These are phyloP conservation scores for Sechiopsis laciniata DNA, from an alignment of 306 rosid species.

Conservation along the genomic window DNA sequence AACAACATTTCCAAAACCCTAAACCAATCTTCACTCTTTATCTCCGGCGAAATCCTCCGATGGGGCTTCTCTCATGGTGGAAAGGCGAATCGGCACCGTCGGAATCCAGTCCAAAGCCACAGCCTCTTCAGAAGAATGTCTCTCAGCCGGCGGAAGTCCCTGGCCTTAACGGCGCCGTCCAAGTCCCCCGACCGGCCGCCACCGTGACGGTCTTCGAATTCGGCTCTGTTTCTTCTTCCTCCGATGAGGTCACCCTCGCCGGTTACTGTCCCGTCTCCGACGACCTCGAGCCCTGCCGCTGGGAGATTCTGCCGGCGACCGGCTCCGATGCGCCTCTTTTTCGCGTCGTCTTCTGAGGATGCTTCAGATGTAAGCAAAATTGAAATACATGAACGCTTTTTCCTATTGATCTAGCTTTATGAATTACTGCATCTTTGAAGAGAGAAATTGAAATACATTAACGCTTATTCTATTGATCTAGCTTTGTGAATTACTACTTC, in stretches of 20 bases:
- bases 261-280: slow-evolving; percentile 95
- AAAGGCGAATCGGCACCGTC: slow-evolving; percentile 36
- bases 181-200: slow-evolving; percentile 53
- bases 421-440: neutral
- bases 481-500: no score
- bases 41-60: slow-evolving; percentile 20
- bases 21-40: neutral
- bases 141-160: slow-evolving; percentile 35
- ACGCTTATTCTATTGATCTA: no score
- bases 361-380: slow-evolving; percentile 14
- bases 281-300: slow-evolving; percentile 94
- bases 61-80: slow-evolving; percentile 85
- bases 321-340: slow-evolving; percentile 83
- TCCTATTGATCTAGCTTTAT: neutral
- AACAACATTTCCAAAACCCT: slow-evolving; percentile 15
- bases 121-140: slow-evolving; percentile 17
- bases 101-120: slow-evolving; percentile 27
- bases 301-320: slow-evolving; percentile 79
- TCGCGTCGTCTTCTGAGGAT: slow-evolving; percentile 59
- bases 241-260: slow-evolving; percentile 76
- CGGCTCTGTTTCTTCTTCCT: slow-evolving; percentile 64
- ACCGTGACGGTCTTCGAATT: slow-evolving; percentile 67
- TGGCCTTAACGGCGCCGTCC: slow-evolving; percentile 80
- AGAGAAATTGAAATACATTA: neutral
- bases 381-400: neutral